A percentile compares a stretch with the other conserved stretches of the same genome.
Evolutionary conservation across 2,329 filamentous ascomycete species (phyloP).

Genomic region (Epichloe glyceriae): DNA sequence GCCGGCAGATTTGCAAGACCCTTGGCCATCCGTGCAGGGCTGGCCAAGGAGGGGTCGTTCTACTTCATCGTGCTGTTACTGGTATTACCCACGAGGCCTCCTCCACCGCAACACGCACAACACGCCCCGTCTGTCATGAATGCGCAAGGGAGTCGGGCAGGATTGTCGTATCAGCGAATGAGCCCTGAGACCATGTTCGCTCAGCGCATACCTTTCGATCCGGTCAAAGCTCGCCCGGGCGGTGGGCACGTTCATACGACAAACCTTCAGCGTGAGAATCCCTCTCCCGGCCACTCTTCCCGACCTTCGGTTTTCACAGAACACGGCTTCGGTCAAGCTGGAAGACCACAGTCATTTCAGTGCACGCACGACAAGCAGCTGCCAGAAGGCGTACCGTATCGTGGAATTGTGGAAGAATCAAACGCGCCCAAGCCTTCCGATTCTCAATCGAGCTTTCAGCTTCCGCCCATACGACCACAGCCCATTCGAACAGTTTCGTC

Average conservation of each 20-base stretch:
- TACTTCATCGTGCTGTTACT: constrained; percentile 47
- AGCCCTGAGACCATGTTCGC: constrained; percentile 22
- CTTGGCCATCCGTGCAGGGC: constrained; percentile 38
- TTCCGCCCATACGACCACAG: constrained; percentile 34
- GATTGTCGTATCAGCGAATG: constrained; percentile 25
- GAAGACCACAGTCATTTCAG: background rate
- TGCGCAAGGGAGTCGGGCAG: constrained; percentile 27
- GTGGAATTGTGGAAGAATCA: background rate
- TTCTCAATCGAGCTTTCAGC: constrained; percentile 24
- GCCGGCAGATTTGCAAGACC: constrained; percentile 38
- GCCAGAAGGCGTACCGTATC: background rate
- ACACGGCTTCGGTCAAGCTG: background rate
- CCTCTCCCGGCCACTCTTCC: background rate
- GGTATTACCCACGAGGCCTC: constrained; percentile 19
- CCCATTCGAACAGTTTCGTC: constrained; percentile 15
- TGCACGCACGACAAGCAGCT: background rate
- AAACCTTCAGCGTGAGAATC: background rate
- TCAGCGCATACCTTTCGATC: constrained; percentile 36
- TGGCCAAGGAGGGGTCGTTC: constrained; percentile 47
- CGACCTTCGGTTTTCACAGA: background rate
- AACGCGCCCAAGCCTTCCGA: background rate
- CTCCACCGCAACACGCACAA: constrained; percentile 29
- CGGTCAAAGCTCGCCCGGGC: constrained; percentile 25
- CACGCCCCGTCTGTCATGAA: constrained; percentile 34
- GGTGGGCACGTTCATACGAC: constrained; percentile 13